phyloP scores from a whole-genome alignment of 371 early-diverging fungal genomes.

The Homolaphlyctis polyrhiza region DNA sequence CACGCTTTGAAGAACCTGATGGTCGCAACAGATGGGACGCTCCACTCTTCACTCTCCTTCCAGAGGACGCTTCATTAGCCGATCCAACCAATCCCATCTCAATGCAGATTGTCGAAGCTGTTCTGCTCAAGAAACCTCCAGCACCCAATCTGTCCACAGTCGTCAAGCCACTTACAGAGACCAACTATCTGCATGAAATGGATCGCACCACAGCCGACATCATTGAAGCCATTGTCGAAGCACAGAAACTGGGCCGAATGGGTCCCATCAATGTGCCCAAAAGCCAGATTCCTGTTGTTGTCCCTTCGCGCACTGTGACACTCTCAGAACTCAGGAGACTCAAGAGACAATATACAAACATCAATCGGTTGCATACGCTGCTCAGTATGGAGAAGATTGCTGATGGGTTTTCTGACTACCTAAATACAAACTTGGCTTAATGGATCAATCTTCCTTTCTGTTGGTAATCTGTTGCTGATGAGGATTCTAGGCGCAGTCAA shows the following conservation, averaged over 20 bases:
- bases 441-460: too few relatives aligned
- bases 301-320: conserved; percentile 72
- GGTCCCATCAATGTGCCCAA: conserved; percentile 59
- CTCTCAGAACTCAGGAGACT: conserved; percentile 76
- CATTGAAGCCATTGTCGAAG: conserved; percentile 69
- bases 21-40: conserved; percentile 89
- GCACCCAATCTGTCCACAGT: conserved; percentile 55
- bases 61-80: conserved; percentile 45
- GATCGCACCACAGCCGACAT: conserved; percentile 77
- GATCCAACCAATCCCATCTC: background rate
- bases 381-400: conserved; percentile 64
- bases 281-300: conserved; percentile 41
- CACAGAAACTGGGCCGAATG: conserved; percentile 59
- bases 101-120: conserved; percentile 66
- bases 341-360: conserved; percentile 73
- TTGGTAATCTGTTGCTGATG: too few relatives aligned
- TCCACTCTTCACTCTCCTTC: conserved; percentile 82
- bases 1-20: conserved; percentile 92
- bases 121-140: conserved; percentile 68
- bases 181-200: conserved; percentile 86
- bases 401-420: conserved; percentile 82
- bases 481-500: too few relatives aligned
- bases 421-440: conserved; percentile 47
- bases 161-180: conserved; percentile 78
- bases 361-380: conserved; percentile 78